These are phyloP conservation scores for Saccharomyces uvarum DNA, from an alignment of 1,139 yeast genomes.

Conservation along the genomic window DNA sequence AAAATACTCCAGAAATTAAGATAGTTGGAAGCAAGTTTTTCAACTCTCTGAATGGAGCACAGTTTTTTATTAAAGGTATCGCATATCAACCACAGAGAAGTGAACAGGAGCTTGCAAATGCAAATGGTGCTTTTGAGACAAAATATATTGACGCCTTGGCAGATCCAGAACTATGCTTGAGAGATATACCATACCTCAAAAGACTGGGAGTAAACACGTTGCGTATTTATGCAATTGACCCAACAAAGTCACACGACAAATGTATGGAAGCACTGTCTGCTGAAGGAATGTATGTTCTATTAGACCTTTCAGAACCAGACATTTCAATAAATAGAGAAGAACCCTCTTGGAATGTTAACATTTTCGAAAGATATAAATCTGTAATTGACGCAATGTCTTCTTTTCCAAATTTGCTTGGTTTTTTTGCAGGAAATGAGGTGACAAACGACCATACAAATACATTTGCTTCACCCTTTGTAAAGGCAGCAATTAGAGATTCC, in stretches of 20 bases:
- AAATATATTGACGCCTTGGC: constrained; percentile 50
- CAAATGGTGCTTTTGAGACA: constrained; percentile 31
- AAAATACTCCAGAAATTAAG: constrained; percentile 30
- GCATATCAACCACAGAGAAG: constrained; percentile 48
- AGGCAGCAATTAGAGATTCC: constrained; percentile 53
- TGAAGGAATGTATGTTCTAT: constrained; percentile 49
- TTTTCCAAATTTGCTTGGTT: constrained; percentile 47
- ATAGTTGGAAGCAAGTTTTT: constrained; percentile 45
- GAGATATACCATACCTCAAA: constrained; percentile 44
- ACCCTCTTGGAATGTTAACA: constrained; percentile 48
- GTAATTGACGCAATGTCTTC: constrained; percentile 46
- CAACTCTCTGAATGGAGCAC: constrained; percentile 37
- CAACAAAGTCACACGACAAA: constrained; percentile 42
- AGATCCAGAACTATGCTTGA: constrained; percentile 39
- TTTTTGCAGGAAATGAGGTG: constrained; percentile 58
- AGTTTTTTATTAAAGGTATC: constrained; percentile 51
- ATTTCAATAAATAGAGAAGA: constrained; percentile 41
- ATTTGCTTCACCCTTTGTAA: constrained; percentile 52
- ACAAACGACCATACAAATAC: constrained; percentile 44
- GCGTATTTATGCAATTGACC: constrained; percentile 50
- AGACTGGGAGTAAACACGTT: constrained; percentile 47
- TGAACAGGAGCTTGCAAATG: constrained; percentile 22
- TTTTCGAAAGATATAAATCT: constrained; percentile 57
- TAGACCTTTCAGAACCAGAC: constrained; percentile 51
- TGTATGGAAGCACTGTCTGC: constrained; percentile 49